These are phyloP conservation scores for Pichia inconspicua DNA, from an alignment of 1,139 yeast species.

Conservation along the genomic window DNA sequence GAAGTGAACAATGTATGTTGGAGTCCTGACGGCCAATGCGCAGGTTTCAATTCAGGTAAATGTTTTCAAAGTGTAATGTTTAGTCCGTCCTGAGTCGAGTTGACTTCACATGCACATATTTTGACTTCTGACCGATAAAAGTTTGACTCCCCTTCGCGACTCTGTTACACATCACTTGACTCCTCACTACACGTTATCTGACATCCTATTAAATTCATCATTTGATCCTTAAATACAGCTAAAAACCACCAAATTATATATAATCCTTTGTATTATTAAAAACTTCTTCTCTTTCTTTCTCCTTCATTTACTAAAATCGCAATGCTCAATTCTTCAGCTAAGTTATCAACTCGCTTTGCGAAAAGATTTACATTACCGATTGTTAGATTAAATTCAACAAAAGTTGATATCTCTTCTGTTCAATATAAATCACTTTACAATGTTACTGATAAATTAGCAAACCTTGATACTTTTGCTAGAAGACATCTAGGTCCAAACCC, in stretches of 20 bases:
- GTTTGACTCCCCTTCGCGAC: neutral
- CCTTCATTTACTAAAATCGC: neutral
- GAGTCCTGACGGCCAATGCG: constrained; percentile 69
- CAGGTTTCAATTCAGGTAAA: constrained; percentile 74
- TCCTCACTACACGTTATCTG: neutral
- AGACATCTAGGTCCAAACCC: constrained; percentile 88
- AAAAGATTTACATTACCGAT: neutral
- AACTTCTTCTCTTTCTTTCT: no score
- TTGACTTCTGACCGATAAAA: neutral
- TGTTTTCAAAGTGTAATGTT: constrained; percentile 65
- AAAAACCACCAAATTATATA: neutral
- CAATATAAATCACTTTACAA: constrained; percentile 36
- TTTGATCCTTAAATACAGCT: neutral
- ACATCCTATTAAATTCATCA: neutral
- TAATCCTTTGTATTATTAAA: neutral
- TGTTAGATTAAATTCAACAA: constrained; percentile 16
- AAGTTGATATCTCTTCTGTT: constrained; percentile 42
- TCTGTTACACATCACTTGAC: no score
- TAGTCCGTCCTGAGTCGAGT: no score
- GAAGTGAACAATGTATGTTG: constrained; percentile 76
- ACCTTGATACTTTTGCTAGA: constrained; percentile 73
- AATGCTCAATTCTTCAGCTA: constrained; percentile 7
- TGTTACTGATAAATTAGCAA: constrained; percentile 26
- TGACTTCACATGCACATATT: no score
- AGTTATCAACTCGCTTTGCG: constrained; percentile 5